phyloP scores from a whole-genome alignment of 345 rosid genomes.

The Eucalyptus cloeziana region DNA sequence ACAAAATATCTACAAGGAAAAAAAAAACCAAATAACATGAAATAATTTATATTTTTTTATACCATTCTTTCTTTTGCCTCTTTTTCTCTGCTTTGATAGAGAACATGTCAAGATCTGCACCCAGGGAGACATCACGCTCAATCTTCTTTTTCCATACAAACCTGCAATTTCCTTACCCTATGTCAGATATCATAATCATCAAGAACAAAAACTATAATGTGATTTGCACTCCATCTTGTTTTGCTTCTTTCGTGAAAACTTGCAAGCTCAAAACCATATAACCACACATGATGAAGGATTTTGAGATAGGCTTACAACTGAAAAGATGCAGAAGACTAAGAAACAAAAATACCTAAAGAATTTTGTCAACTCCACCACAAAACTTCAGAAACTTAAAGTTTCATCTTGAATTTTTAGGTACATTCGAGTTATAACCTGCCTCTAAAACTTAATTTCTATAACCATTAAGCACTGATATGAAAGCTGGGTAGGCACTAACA shows the following conservation, averaged over 20 bases:
- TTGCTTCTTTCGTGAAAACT: background rate
- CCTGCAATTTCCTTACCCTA: slow-evolving; percentile 22
- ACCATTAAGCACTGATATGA: background rate
- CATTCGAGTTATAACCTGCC: background rate
- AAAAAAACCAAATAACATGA: background rate
- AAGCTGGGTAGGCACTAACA: background rate
- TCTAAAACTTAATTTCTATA: background rate
- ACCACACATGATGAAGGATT: background rate
- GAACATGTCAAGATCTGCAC: slow-evolving; percentile 52
- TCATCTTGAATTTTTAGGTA: background rate
- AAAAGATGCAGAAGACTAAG: background rate
- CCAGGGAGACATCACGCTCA: slow-evolving; percentile 69
- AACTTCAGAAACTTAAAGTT: background rate
- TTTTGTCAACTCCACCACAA: background rate
- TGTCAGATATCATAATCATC: background rate
- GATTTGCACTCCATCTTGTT: background rate
- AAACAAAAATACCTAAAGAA: background rate
- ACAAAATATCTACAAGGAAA: background rate
- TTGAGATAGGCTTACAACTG: background rate
- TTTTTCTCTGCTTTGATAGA: slow-evolving; percentile 81
- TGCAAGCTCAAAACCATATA: background rate
- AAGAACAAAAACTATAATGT: background rate
- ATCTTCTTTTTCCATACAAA: slow-evolving; percentile 96
- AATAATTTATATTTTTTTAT: background rate
- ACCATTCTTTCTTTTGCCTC: slow-evolving; percentile 86